Evolutionary conservation across 1,139 yeast species (phyloP).

Genomic region (Taphrina deformans): DNA sequence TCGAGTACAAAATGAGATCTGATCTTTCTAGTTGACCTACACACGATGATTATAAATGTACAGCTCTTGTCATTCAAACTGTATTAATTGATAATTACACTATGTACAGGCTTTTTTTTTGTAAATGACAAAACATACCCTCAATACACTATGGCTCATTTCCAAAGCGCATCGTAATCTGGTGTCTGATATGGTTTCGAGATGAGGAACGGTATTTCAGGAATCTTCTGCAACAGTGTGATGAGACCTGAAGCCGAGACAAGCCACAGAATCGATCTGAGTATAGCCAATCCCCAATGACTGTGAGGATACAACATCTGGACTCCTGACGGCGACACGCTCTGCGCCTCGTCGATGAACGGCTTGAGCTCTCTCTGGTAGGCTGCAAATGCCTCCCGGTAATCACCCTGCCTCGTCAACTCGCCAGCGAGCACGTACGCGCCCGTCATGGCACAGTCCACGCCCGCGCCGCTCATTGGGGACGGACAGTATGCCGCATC

Average conservation of each 20-base stretch:
- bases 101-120: neutral
- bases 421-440: slow-evolving; percentile 26
- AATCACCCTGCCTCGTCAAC: neutral
- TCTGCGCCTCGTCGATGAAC: slow-evolving; percentile 13
- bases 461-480: slow-evolving; percentile 21
- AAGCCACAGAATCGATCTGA: neutral
- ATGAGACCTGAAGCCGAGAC: neutral
- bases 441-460: slow-evolving; percentile 5
- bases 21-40: neutral
- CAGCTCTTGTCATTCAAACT: too few species aligned
- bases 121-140: too few species aligned
- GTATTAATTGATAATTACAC: too few species aligned
- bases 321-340: slow-evolving; percentile 21
- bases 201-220: neutral
- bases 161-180: neutral
- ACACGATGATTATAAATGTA: neutral
- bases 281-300: neutral
- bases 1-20: too few species aligned
- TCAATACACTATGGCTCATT: too few species aligned
- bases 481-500: slow-evolving; percentile 25
- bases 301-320: neutral
- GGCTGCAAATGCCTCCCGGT: neutral
- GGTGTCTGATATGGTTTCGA: slow-evolving; percentile 6
- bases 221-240: neutral
- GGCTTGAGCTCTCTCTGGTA: neutral